Conservation (phyloP, 2,329 filamentous ascomycete genomes). For the Aspergillus fischeri region DNA sequence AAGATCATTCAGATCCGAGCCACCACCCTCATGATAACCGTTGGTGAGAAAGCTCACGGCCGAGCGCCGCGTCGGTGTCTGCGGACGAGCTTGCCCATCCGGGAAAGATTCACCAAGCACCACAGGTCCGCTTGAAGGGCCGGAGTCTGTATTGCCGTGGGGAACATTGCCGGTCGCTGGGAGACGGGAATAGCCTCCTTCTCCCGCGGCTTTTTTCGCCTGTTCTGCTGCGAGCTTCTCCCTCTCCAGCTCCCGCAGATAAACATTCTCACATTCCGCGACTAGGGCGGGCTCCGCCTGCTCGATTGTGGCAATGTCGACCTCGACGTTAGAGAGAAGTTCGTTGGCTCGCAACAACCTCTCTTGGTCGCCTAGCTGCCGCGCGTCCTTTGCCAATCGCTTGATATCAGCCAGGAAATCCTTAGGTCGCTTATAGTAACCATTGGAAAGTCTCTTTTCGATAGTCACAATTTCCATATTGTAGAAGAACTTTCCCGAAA, state of each 20-base stretch:
- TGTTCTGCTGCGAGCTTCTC: constrained; percentile 62
- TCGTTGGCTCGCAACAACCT: constrained; percentile 84
- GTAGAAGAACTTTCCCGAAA: constrained; percentile 83
- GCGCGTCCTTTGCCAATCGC: constrained; percentile 78
- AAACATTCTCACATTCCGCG: constrained; percentile 75
- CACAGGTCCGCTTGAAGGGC: constrained; percentile 48
- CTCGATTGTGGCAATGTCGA: constrained; percentile 78
- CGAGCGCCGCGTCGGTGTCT: constrained; percentile 54
- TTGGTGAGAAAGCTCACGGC: constrained; percentile 50
- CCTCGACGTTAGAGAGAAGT: constrained; percentile 86
- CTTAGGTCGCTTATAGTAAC: constrained; percentile 85
- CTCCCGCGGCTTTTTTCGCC: constrained; percentile 37
- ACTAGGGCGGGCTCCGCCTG: constrained; percentile 59
- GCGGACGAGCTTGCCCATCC: constrained; percentile 48
- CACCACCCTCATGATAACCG: constrained; percentile 47
- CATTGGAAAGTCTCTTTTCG: constrained; percentile 93
- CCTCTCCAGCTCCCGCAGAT: constrained; percentile 66
- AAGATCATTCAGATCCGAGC: constrained; percentile 36
- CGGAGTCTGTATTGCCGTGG: constrained; percentile 51
- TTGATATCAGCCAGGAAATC: constrained; percentile 89
- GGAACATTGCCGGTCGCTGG: constrained; percentile 49
- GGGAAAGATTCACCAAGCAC: constrained; percentile 63
- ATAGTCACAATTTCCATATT: constrained; percentile 91
- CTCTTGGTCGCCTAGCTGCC: constrained; percentile 75
- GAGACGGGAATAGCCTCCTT: constrained; percentile 41